Evolutionary conservation across 2,329 filamentous ascomycete genomes (phyloP).

Genomic region (Aspergillus flavus): DNA sequence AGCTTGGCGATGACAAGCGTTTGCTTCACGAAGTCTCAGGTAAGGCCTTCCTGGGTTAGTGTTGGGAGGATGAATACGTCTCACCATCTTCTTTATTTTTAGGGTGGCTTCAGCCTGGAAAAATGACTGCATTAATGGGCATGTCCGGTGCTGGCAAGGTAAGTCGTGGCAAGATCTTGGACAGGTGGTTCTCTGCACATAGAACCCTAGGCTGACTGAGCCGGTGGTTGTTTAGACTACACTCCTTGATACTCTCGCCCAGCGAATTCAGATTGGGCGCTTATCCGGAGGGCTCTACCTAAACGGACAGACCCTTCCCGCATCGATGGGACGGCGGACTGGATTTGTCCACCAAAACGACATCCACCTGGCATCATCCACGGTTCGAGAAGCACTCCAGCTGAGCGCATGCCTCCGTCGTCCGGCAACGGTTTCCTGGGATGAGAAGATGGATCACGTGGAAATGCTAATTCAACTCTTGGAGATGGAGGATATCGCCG

Average conservation of each 20-base stretch:
- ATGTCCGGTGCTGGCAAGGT: slow-evolving; percentile 68
- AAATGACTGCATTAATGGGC: slow-evolving; percentile 50
- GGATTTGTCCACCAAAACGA: slow-evolving; percentile 59
- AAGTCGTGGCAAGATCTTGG: not conserved
- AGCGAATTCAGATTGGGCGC: slow-evolving; percentile 1
- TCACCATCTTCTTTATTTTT: not conserved
- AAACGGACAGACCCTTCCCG: slow-evolving; percentile 4
- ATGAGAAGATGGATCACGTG: slow-evolving; percentile 65
- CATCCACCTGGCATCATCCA: slow-evolving; percentile 60
- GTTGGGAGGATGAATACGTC: slow-evolving; percentile 4
- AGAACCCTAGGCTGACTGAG: not conserved
- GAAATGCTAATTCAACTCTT: slow-evolving; percentile 63
- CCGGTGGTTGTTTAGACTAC: slow-evolving; percentile 4
- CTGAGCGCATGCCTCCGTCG: slow-evolving; percentile 65
- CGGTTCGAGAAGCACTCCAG: slow-evolving; percentile 63
- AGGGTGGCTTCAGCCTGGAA: slow-evolving; percentile 33
- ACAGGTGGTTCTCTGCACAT: not conserved
- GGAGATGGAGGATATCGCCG: slow-evolving; percentile 66
- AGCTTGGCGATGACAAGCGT: not conserved
- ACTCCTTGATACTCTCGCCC: slow-evolving; percentile 12
- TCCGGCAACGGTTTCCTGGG: slow-evolving; percentile 55
- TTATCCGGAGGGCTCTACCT: not conserved
- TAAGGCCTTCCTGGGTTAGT: not conserved
- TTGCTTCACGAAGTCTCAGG: not conserved
- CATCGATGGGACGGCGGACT: slow-evolving; percentile 61